phyloP scores from a whole-genome alignment of 257 asterid genomes.

The Marsdenia floribunda region DNA sequence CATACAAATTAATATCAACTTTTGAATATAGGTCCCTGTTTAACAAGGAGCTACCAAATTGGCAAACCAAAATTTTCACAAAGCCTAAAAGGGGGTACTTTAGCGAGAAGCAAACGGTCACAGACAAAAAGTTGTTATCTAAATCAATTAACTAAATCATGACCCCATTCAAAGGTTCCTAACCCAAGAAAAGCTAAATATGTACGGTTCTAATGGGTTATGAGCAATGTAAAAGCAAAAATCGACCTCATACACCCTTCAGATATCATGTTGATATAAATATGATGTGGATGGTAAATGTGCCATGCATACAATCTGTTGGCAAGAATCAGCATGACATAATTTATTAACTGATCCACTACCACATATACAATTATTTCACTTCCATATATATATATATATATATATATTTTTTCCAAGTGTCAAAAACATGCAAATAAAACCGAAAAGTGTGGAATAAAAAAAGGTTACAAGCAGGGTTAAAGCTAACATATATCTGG shows the following conservation, averaged over 20 bases:
- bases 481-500: slow-evolving; percentile 72
- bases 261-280: not conserved
- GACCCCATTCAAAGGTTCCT: too few relatives aligned
- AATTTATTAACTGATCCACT: not conserved
- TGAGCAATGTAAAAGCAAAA: not conserved
- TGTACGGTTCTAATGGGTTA: not conserved
- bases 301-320: not conserved
- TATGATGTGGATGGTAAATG: not conserved
- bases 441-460: not conserved
- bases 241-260: not conserved
- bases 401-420: too few relatives aligned
- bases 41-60: not conserved
- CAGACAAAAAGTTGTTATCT: not conserved
- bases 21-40: too few relatives aligned
- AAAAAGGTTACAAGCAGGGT: slow-evolving; percentile 10
- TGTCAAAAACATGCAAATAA: not conserved
- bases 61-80: not conserved
- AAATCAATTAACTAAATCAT: not conserved
- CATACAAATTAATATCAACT: not conserved
- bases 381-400: too few relatives aligned
- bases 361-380: not conserved
- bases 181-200: too few relatives aligned
- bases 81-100: not conserved
- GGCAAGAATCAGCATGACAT: not conserved
- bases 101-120: not conserved